Base-by-base conservation (phyloP, 2,329 filamentous ascomycete species). In the Aspergillus candidus region DNA sequence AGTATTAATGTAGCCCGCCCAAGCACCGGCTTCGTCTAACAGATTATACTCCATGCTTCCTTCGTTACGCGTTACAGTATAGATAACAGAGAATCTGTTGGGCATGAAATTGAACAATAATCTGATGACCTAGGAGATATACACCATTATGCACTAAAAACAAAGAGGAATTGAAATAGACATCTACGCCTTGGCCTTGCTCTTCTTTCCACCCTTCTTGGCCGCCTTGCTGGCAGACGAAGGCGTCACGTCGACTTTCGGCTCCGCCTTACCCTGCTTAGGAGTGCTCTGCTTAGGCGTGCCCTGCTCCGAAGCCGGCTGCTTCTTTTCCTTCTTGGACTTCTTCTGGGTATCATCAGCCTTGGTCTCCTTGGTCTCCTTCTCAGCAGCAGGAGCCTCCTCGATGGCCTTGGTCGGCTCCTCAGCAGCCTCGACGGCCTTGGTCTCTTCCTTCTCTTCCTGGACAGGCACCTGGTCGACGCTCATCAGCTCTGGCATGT, bases 401-500 rank as follows among this genome's bases (percentile, higher is more conserved):
- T 65, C 65, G 34, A 59, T 48, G 7, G 57, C 56, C 48, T 65
- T 63, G 12, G 35, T 43, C 29, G 52, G 50, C 37, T 50, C 40
- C 33, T 68, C 61, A 17, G 61, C 49, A 29, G 55, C 58, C 43
- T 69, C 65, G 32, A 67, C 50, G 15, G 60, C 56, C 55, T 63
- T 54, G 50, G 56, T 15, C 15, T 15, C 15, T 15, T 15, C 15
- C 15, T 15, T 37, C 32, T 57, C 49, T 29, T 62, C 59, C 48
- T 69, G 71, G 44, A 72, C 65, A 14, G 73, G 68, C 38, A 81
- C 72, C 36, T 71, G 70, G 17, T 77, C 73, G 6, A 81, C 77
- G 30, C 68, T 67, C 73, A 87, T 94, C 54, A 95, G 69, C 53
- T 75, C 71, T 0, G 88, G 88, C 15, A 80, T 77, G 40, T 87